These are phyloP conservation scores for Trichoderma lentiforme DNA, from an alignment of 2,329 filamentous ascomycete species.

Conservation along the genomic window DNA sequence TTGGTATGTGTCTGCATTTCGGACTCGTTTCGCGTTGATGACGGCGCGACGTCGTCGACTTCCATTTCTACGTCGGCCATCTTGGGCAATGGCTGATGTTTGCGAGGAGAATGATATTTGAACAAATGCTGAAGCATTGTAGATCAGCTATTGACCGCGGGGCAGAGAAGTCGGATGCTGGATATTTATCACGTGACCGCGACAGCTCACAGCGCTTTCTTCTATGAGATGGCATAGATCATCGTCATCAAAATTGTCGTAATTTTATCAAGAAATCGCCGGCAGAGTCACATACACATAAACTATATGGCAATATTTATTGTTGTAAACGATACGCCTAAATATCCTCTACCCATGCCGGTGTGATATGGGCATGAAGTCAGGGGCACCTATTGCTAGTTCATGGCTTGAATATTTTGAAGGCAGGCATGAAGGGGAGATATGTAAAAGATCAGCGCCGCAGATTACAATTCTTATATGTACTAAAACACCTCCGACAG, in stretches of 20 bases:
- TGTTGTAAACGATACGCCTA: neutral
- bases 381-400: neutral
- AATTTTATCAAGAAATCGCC: neutral
- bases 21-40: slow-evolving; percentile 49
- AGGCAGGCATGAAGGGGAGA: neutral
- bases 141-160: neutral
- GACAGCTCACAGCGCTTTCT: neutral
- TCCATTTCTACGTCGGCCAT: slow-evolving; percentile 62
- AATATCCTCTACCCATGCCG: neutral
- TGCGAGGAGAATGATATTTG: neutral
- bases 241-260: neutral
- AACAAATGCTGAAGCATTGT: neutral
- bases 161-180: neutral
- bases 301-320: neutral
- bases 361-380: neutral
- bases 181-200: neutral
- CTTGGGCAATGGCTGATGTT: slow-evolving; percentile 2
- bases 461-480: neutral
- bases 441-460: neutral
- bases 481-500: neutral
- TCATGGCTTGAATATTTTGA: neutral
- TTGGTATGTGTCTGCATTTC: slow-evolving; percentile 71
- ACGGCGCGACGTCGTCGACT: slow-evolving; percentile 42
- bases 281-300: neutral
- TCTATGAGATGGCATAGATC: neutral